A percentile compares a stretch with the other conserved stretches of the same genome.
phyloP scores from a whole-genome alignment of 2,329 filamentous ascomycete species.

The Stagonosporopsis chrysanthemi region DNA sequence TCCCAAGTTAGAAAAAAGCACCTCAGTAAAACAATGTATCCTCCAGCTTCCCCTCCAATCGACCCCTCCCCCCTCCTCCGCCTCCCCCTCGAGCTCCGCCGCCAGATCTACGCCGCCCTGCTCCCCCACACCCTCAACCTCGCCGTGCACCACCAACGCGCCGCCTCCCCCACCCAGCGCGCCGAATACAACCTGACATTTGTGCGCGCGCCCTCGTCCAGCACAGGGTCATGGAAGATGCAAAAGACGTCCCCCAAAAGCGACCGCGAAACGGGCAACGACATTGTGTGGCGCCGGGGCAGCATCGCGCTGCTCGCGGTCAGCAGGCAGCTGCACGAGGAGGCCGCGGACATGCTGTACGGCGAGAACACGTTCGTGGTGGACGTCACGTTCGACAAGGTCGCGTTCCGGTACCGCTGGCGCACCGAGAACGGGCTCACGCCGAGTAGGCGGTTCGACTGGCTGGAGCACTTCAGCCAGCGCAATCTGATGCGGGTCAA shows the following conservation, averaged over 20 bases:
- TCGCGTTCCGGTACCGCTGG: slow-evolving; percentile 56
- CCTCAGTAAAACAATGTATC: slow-evolving; percentile 22
- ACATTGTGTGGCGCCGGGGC: slow-evolving; percentile 55
- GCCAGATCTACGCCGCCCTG: slow-evolving; percentile 52
- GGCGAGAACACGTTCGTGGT: slow-evolving; percentile 56
- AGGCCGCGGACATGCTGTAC: slow-evolving; percentile 56
- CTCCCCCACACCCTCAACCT: slow-evolving; percentile 52
- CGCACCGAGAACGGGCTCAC: slow-evolving; percentile 52
- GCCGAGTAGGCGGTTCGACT: slow-evolving; percentile 50
- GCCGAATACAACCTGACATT: slow-evolving; percentile 43
- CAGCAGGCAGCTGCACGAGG: slow-evolving; percentile 54
- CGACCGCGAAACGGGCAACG: slow-evolving; percentile 41
- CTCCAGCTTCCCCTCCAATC: not conserved
- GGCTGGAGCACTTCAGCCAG: slow-evolving; percentile 53
- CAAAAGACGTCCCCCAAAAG: slow-evolving; percentile 32
- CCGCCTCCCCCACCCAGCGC: slow-evolving; percentile 23
- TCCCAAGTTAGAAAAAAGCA: not conserved
- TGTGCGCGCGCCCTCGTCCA: slow-evolving; percentile 32
- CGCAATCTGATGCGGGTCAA: slow-evolving; percentile 53
- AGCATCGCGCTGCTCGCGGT: slow-evolving; percentile 51
- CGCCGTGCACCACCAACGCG: slow-evolving; percentile 30
- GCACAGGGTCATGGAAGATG: slow-evolving; percentile 41
- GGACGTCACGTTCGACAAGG: slow-evolving; percentile 53
- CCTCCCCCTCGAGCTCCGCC: slow-evolving; percentile 56
- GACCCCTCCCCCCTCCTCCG: slow-evolving; percentile 41